A percentile compares a stretch with the other conserved stretches of the same genome.
These are phyloP conservation scores for Pichia manshurica DNA, from an alignment of 805 yeast species.

Conservation along the genomic window DNA sequence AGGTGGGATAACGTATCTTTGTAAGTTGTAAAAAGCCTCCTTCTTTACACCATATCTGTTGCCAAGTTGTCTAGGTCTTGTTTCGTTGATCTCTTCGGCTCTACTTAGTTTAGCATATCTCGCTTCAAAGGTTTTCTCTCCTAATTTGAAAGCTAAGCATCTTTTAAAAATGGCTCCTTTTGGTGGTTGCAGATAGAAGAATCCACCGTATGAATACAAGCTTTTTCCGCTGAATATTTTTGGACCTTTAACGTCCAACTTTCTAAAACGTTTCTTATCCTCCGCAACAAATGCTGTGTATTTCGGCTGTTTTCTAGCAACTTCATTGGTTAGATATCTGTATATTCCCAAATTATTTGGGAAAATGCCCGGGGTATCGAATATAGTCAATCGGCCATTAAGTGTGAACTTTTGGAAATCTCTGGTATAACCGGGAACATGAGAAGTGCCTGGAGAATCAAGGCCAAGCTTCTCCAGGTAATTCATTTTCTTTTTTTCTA, in stretches of 20 bases:
- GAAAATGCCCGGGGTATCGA: slow-evolving; percentile 46
- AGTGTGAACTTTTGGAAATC: slow-evolving; percentile 35
- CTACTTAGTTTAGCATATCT: slow-evolving; percentile 30
- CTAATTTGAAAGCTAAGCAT: slow-evolving; percentile 27
- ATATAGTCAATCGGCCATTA: slow-evolving; percentile 16
- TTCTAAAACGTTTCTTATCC: slow-evolving; percentile 6
- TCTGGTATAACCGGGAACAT: slow-evolving; percentile 70
- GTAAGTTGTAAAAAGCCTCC: slow-evolving; percentile 29
- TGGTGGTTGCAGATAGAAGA: slow-evolving; percentile 55
- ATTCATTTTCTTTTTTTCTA: slow-evolving; percentile 12
- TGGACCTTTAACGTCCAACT: slow-evolving; percentile 12
- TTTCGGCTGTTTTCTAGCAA: slow-evolving; percentile 9
- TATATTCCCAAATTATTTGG: slow-evolving; percentile 26
- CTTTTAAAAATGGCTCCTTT: slow-evolving; percentile 41
- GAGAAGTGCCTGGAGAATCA: slow-evolving; percentile 39
- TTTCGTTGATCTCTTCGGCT: slow-evolving; percentile 26
- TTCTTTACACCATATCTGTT: slow-evolving; percentile 18
- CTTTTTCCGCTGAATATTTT: slow-evolving; percentile 22
- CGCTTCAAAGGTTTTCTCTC: slow-evolving; percentile 37
- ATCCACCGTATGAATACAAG: slow-evolving; percentile 49
- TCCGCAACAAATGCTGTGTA: slow-evolving; percentile 8
- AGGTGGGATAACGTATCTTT: slow-evolving; percentile 58
- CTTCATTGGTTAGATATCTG: slow-evolving; percentile 21
- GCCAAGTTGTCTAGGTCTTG: slow-evolving; percentile 24
- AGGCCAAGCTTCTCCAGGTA: slow-evolving; percentile 19